These are phyloP conservation scores for Adansonia gregorii DNA, from an alignment of 441 rosid genomes.

Conservation along the genomic window DNA sequence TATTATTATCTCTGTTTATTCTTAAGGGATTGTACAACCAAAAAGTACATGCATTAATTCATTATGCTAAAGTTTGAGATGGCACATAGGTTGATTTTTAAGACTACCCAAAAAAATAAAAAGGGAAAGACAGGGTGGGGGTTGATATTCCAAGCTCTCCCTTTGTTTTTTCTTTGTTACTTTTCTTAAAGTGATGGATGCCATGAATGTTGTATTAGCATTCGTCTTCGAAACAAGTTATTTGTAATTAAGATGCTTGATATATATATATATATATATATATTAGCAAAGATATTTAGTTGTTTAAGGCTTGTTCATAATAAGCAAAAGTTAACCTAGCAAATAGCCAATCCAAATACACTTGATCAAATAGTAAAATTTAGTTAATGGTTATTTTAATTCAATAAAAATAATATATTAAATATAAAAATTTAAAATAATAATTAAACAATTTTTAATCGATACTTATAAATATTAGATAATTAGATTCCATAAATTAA, in stretches of 20 bases:
- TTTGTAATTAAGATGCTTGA: not conserved
- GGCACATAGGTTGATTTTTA: conserved; percentile 29
- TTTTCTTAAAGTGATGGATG: not conserved
- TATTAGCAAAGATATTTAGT: not conserved
- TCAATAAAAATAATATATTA: too few relatives aligned
- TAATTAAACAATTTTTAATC: too few relatives aligned
- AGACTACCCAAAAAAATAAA: not conserved
- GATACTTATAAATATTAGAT: too few relatives aligned
- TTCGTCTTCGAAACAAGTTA: not conserved
- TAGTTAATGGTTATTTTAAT: too few relatives aligned
- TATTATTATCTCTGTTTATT: not conserved
- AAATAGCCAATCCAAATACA: not conserved
- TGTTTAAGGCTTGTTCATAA: not conserved
- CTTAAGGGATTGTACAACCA: not conserved
- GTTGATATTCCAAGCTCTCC: not conserved
- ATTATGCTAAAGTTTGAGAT: conserved; percentile 14
- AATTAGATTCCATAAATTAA: too few relatives aligned
- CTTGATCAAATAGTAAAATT: not conserved
- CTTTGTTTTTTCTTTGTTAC: not conserved
- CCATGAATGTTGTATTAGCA: not conserved
- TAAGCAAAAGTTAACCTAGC: not conserved
- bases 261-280: not conserved
- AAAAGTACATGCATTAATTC: conserved; percentile 17
- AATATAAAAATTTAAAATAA: too few relatives aligned
- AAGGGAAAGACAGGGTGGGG: conserved; percentile 3